A percentile compares a stretch with the other conserved stretches of the same genome.
phyloP scores from a whole-genome alignment of 225 moss, liverwort and hornwort species.

The Climacium dendroides region DNA sequence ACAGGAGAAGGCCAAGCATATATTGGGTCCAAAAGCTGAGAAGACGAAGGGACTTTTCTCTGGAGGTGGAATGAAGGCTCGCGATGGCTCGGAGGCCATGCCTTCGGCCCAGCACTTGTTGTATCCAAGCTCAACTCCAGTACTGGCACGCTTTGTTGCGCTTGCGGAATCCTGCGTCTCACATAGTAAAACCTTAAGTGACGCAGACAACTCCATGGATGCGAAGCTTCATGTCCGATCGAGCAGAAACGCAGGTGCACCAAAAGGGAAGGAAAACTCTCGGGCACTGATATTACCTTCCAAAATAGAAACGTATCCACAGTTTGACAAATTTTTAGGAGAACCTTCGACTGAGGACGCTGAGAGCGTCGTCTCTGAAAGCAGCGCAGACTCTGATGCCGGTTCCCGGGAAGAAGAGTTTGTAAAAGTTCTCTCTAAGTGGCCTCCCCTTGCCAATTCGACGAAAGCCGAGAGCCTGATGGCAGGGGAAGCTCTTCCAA shows the following conservation, averaged over 20 bases:
- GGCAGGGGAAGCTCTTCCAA: background rate
- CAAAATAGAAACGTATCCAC: background rate
- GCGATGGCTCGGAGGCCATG: background rate
- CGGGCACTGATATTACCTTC: background rate
- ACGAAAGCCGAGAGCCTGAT: background rate
- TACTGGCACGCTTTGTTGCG: conserved; percentile 6
- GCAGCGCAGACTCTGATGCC: conserved; percentile 23
- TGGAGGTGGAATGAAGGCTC: background rate
- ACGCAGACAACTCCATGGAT: background rate
- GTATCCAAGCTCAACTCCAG: conserved; percentile 4
- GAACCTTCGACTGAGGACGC: background rate
- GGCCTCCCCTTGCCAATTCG: conserved; percentile 1
- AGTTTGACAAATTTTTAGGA: background rate
- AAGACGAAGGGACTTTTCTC: conserved; percentile 7
- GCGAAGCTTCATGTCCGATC: background rate
- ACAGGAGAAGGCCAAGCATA: background rate
- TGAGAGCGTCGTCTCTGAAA: conserved; percentile 25
- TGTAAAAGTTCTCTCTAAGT: conserved; percentile 16
- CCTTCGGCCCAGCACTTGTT: background rate
- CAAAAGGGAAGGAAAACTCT: background rate
- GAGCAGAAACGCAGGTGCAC: background rate
- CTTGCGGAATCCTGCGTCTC: conserved; percentile 19
- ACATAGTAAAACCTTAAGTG: conserved; percentile 1
- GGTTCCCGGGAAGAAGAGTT: conserved; percentile 27
- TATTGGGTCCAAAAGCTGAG: background rate